phyloP scores from a whole-genome alignment of 805 yeast species.

The Lipomyces yamanashiensis region DNA sequence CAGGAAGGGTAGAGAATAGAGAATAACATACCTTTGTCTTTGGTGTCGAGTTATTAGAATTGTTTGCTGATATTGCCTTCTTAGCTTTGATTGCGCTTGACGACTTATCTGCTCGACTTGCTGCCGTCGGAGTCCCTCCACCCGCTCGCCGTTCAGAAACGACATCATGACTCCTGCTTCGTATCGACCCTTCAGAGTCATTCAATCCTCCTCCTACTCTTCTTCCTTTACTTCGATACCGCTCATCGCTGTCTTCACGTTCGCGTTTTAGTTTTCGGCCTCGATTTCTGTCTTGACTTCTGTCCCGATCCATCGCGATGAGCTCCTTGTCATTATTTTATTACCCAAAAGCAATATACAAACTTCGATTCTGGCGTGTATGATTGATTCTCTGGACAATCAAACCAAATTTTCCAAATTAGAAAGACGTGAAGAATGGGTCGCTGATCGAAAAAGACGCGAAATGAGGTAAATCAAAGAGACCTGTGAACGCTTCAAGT shows the following conservation, averaged over 20 bases:
- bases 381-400: too few species aligned
- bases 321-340: background rate
- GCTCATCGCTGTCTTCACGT: background rate
- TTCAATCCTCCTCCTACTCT: too few species aligned
- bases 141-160: background rate
- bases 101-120: background rate
- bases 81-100: background rate
- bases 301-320: background rate
- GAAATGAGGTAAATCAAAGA: too few species aligned
- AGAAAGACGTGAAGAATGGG: too few species aligned
- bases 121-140: background rate
- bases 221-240: background rate
- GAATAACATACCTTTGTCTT: background rate
- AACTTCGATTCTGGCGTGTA: too few species aligned
- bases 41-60: background rate
- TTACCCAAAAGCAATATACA: too few species aligned
- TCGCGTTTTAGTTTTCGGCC: background rate
- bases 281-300: conserved; percentile 1
- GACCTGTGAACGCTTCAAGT: too few species aligned
- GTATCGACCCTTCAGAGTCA: too few species aligned
- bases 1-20: background rate
- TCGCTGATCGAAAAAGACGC: too few species aligned
- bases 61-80: background rate
- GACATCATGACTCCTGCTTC: too few species aligned
- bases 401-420: too few species aligned